These are phyloP conservation scores for Alternaria atra DNA, from an alignment of 2,329 filamentous ascomycete species.

Conservation along the genomic window DNA sequence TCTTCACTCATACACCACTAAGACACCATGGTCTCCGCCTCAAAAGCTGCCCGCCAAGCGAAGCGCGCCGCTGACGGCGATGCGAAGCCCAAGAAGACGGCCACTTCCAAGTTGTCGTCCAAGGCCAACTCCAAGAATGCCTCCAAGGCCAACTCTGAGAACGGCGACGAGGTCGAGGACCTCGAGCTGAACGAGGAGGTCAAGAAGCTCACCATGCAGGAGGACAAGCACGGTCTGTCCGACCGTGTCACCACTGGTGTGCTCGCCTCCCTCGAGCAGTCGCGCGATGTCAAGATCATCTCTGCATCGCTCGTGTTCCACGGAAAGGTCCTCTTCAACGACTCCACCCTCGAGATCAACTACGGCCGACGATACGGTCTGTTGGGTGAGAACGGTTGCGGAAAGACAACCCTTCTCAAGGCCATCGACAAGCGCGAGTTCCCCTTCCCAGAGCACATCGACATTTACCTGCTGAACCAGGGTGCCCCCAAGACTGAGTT, in stretches of 20 bases:
- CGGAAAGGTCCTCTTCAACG: slow-evolving; percentile 93
- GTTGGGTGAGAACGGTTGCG: slow-evolving; percentile 98
- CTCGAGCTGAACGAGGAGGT: slow-evolving; percentile 76
- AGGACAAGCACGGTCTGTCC: slow-evolving; percentile 95
- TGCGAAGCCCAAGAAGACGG: slow-evolving; percentile 79
- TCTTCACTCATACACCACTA: slow-evolving; percentile 24
- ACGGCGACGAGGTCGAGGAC: slow-evolving; percentile 75
- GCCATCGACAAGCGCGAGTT: slow-evolving; percentile 92
- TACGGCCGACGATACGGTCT: slow-evolving; percentile 93
- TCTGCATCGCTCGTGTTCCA: slow-evolving; percentile 96
- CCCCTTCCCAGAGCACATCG: slow-evolving; percentile 93
- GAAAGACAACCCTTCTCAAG: slow-evolving; percentile 98
- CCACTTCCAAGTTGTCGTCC: slow-evolving; percentile 74
- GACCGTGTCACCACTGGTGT: slow-evolving; percentile 99
- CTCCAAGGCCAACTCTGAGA: slow-evolving; percentile 71
- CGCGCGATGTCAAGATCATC: slow-evolving; percentile 96
- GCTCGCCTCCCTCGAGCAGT: slow-evolving; percentile 81
- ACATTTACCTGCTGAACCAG: slow-evolving; percentile 98
- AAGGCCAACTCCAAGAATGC: slow-evolving; percentile 70
- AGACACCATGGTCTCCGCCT: slow-evolving; percentile 70
- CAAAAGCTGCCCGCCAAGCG: slow-evolving; percentile 72
- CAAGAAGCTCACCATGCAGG: slow-evolving; percentile 87
- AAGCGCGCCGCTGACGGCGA: slow-evolving; percentile 67
- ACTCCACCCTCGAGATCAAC: slow-evolving; percentile 91
- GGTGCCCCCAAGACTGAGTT: slow-evolving; percentile 88